These are phyloP conservation scores for Beauveria sp. DNA, from an alignment of 2,329 filamentous ascomycete species.

Conservation along the genomic window DNA sequence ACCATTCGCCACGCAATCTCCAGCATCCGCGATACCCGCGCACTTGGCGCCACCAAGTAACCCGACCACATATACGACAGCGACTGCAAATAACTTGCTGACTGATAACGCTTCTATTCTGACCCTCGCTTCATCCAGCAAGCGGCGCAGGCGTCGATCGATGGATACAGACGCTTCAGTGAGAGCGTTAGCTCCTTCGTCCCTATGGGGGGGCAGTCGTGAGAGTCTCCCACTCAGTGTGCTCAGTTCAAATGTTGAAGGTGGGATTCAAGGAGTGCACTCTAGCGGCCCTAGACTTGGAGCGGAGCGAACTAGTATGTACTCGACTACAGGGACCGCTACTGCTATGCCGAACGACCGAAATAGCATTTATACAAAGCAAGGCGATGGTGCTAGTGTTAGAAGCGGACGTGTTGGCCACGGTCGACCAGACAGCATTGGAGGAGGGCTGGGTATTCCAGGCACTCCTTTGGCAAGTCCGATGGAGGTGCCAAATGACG, in stretches of 20 bases:
- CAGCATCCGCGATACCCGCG: slow-evolving; percentile 63
- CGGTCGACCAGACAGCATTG: slow-evolving; percentile 72
- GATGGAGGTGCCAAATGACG: slow-evolving; percentile 35
- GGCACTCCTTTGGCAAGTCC: slow-evolving; percentile 57
- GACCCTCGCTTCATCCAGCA: slow-evolving; percentile 75
- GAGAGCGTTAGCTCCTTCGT: slow-evolving; percentile 74
- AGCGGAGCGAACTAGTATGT: slow-evolving; percentile 69
- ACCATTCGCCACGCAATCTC: slow-evolving; percentile 56
- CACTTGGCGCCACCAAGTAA: slow-evolving; percentile 54
- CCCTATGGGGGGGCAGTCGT: slow-evolving; percentile 72
- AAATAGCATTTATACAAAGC: slow-evolving; percentile 70
- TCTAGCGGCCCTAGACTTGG: slow-evolving; percentile 36
- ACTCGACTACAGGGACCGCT: slow-evolving; percentile 64
- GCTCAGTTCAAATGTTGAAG: slow-evolving; percentile 62
- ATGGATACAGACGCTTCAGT: slow-evolving; percentile 83
- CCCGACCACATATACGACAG: slow-evolving; percentile 67
- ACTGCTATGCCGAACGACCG: slow-evolving; percentile 65
- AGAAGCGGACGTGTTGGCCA: slow-evolving; percentile 73
- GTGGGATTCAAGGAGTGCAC: slow-evolving; percentile 44
- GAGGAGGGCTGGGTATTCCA: slow-evolving; percentile 60
- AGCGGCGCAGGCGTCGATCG: slow-evolving; percentile 67
- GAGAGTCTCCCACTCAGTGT: slow-evolving; percentile 74
- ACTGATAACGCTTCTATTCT: slow-evolving; percentile 83
- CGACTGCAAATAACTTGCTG: slow-evolving; percentile 73
- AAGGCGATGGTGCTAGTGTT: slow-evolving; percentile 67